Conservation (phyloP, 192 early-diverging fungal species). For the Funneliformis geosporum region DNA sequence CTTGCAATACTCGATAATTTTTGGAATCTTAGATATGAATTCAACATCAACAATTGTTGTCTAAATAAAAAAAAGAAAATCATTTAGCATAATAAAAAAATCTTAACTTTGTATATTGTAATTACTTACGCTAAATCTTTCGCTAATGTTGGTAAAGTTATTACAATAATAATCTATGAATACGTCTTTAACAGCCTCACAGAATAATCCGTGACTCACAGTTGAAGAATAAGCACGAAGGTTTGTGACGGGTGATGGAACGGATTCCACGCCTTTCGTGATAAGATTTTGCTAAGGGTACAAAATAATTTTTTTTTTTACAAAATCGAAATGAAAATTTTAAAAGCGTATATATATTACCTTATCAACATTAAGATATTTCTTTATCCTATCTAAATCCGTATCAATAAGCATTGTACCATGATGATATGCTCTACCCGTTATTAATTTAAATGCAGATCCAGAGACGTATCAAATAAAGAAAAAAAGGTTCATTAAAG, state of each 20-base stretch:
- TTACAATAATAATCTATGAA: conserved; percentile 63
- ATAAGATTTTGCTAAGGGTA: conserved; percentile 57
- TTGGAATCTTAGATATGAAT: conserved; percentile 7
- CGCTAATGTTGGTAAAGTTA: not conserved
- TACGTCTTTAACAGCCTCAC: conserved; percentile 70
- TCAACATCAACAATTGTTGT: conserved; percentile 6
- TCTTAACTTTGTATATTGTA: not conserved
- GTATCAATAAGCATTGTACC: conserved; percentile 98
- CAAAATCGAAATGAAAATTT: not conserved
- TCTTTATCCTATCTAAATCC: conserved; percentile 56
- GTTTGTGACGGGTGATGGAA: conserved; percentile 84
- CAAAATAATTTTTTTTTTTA: conserved; percentile 2
- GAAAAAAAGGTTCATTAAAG: conserved; percentile 9
- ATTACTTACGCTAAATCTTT: not conserved
- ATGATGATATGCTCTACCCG: conserved; percentile 86
- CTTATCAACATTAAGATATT: conserved; percentile 37
- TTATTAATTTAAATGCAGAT: conserved; percentile 90
- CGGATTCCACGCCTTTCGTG: conserved; percentile 88
- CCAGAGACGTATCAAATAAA: conserved; percentile 83
- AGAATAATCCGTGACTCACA: conserved; percentile 82
- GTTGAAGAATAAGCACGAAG: conserved; percentile 79
- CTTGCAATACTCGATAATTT: conserved; percentile 17
- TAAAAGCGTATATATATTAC: conserved; percentile 28
- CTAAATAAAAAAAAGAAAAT: not conserved
- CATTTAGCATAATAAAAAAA: not conserved